These are phyloP conservation scores for Xylariaceae sp. DNA, from an alignment of 2,329 filamentous ascomycete genomes.

Conservation along the genomic window DNA sequence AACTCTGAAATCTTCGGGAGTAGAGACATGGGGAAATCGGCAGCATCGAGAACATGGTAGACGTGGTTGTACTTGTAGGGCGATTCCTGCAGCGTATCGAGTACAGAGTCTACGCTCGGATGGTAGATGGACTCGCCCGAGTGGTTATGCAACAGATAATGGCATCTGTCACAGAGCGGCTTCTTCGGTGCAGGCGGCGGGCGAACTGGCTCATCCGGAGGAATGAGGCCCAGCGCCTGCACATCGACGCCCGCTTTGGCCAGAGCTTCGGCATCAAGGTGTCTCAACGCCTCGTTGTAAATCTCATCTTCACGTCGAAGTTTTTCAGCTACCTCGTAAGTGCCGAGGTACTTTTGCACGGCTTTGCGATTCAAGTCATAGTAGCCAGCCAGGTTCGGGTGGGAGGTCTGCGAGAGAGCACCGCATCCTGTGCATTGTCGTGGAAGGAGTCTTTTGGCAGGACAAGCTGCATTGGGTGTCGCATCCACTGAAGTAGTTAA, in stretches of 20 bases:
- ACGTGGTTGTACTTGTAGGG: conserved; percentile 89
- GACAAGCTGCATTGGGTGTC: background rate
- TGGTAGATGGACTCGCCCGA: conserved; percentile 68
- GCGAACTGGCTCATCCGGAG: conserved; percentile 17
- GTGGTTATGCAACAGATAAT: conserved; percentile 72
- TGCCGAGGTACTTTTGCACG: conserved; percentile 44
- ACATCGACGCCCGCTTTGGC: conserved; percentile 44
- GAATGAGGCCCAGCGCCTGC: conserved; percentile 33
- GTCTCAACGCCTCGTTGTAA: conserved; percentile 41
- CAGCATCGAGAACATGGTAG: conserved; percentile 91
- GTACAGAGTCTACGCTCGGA: conserved; percentile 74
- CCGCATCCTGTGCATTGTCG: conserved; percentile 60
- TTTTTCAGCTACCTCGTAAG: conserved; percentile 26
- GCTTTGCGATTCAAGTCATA: conserved; percentile 49
- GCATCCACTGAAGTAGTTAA: conserved; percentile 1
- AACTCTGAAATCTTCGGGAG: conserved; percentile 69
- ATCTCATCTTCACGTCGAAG: conserved; percentile 41
- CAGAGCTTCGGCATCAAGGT: conserved; percentile 39
- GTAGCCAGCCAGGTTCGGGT: conserved; percentile 50
- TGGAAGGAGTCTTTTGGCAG: conserved; percentile 39
- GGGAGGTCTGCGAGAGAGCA: conserved; percentile 53
- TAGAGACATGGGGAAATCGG: conserved; percentile 93
- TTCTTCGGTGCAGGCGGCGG: conserved; percentile 30
- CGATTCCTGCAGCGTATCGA: conserved; percentile 79
- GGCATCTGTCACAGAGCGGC: conserved; percentile 82